Evolutionary conservation across 768 basidiomycete species (phyloP), one percentile per base, ranked within the genome.

Genomic region (Lentinula sp.): DNA sequence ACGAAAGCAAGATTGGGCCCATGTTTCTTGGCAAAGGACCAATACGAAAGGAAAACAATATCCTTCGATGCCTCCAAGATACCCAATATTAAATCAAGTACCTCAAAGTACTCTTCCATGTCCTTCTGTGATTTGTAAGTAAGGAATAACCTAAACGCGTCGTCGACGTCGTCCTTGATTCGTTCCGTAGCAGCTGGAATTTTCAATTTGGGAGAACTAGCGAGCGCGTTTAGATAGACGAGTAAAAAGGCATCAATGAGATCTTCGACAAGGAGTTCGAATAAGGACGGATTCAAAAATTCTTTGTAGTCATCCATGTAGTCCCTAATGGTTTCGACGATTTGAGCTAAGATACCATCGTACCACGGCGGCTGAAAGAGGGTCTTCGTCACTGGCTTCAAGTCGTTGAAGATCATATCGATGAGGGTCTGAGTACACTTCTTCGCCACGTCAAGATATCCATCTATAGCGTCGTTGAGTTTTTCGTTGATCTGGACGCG

Each of bases 361-460:
- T 98, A 98, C 97, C 97, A 98, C 1, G 80, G 65, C 5, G 82
- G 77, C 61, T 88, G 87, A 81, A 98, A 95, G 40, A 98, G 80
- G 42, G 79, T 80, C 70, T 92, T 94, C 15, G 86, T 89, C 9
- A 90, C 95, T 0, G 89, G 86, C 70, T 89, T 92, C 65, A 98
- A 76, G 71, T 98, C 97, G 72, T 97, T 91, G 79, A 97, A 94
- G 67, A 98, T 88, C 67, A 96, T 86, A 66, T 92, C 91, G 68
- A 99, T 95, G 61, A 99, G 84, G 0, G 90, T 89, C 67, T 96
- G 91, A 21, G 91, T 94, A 78, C 95, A 98, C 71, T 92, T 93
- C 79, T 98, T 98, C 57, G 95, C 95, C 42, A 98, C 93, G 73
- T 99, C 97, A 64, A 98, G 84, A 73, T 95, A 98, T 3, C 97